Base-by-base conservation (phyloP, 1,139 yeast species). In the Saccharomyces hybrid region DNA sequence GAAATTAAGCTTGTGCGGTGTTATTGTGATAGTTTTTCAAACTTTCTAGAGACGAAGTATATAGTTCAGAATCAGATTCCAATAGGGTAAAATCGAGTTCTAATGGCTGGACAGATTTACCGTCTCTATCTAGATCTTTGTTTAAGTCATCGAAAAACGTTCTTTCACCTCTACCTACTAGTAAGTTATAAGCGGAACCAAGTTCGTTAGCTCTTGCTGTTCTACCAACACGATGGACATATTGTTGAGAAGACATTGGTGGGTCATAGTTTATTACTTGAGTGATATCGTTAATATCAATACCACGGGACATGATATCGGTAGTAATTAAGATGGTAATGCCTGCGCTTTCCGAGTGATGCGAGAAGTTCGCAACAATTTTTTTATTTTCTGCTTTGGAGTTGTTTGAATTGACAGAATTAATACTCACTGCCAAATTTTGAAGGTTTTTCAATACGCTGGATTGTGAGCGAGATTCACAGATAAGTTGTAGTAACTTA, bases 151-250 rank as follows among this genome's bases (percentile, higher is more conserved):
- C 72, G 63, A 38, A 38, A 58, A 70, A 73, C 62, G 78, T 82
- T 54, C 74, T 75, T 62, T 90, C 97, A 54, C 90, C 91, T 56
- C 80, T 82, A 29, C 96, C 96, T 56, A 84, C 78, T 25, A 84
- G 76, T 46, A 90, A 68, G 54, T 81, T 85, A 65, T 82, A 80
- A 0, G 96, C 96, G 52, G 76, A 75, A 65, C 99, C 99, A 0
- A 62, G 51, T 50, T 84, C 80, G 54, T 86, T 84, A 1, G 98
- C 99, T 72, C 99, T 82, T 1, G 98, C 98, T 0, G 98, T 91
- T 75, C 99, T 83, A 48, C 99, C 99, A 38, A 91, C 93, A 62
- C 99, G 79, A 70, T 93, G 99, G 32, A 93, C 88, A 63, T 93
- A 95, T 65, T 93, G 99, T 60, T 95, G 84, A 0, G 93, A 80